A percentile compares a stretch with the other conserved stretches of the same genome.
phyloP scores from a whole-genome alignment of 2,329 filamentous ascomycete species.

The Cercospora sojina region DNA sequence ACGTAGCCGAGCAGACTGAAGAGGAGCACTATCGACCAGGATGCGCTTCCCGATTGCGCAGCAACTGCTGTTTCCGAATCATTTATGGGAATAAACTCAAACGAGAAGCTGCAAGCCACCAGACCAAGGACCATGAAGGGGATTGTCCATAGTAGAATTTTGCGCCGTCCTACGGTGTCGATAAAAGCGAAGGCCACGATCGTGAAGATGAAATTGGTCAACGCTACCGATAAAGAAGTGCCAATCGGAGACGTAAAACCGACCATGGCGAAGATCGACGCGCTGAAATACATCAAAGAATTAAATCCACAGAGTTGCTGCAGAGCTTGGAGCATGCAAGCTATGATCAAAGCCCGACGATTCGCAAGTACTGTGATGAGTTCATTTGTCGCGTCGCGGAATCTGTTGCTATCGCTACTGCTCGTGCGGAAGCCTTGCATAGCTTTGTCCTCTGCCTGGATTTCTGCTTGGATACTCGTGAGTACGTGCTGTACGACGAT shows the following conservation, averaged over 20 bases:
- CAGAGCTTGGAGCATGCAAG: constrained; percentile 79
- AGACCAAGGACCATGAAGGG: constrained; percentile 80
- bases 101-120: constrained; percentile 68
- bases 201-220: constrained; percentile 50
- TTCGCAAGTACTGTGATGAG: constrained; percentile 51
- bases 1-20: constrained; percentile 79
- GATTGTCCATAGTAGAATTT: constrained; percentile 76
- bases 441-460: constrained; percentile 41
- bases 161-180: constrained; percentile 46
- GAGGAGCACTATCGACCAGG: constrained; percentile 59
- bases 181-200: constrained; percentile 48
- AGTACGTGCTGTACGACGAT: constrained; percentile 61
- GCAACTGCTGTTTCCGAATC: neutral
- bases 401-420: constrained; percentile 8
- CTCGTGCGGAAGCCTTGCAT: constrained; percentile 4
- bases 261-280: constrained; percentile 50
- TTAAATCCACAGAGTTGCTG: constrained; percentile 62
- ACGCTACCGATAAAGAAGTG: constrained; percentile 46
- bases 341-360: constrained; percentile 74
- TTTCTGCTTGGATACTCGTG: constrained; percentile 69
- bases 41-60: neutral
- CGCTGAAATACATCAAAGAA: constrained; percentile 51
- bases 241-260: constrained; percentile 48
- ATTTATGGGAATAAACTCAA: constrained; percentile 56
- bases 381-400: constrained; percentile 37